Evolutionary conservation across 805 yeast genomes (phyloP).

Genomic region (Candida ficus): DNA sequence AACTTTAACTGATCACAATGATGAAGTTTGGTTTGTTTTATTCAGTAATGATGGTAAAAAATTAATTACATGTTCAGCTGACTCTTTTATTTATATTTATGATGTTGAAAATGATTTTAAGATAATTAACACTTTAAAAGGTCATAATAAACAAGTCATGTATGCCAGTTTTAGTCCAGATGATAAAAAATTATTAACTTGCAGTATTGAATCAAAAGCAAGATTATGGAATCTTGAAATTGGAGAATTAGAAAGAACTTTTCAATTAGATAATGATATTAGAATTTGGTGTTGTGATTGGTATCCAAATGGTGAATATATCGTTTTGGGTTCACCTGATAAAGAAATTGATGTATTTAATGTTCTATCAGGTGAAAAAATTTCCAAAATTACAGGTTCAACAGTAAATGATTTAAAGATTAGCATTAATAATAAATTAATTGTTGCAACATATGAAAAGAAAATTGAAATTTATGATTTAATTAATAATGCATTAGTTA

Average conservation of each 20-base stretch:
- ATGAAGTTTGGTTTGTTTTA: constrained; percentile 81
- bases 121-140: constrained; percentile 33
- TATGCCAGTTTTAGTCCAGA: constrained; percentile 74
- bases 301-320: constrained; percentile 49
- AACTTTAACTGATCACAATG: constrained; percentile 47
- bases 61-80: constrained; percentile 74
- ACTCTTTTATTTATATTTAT: constrained; percentile 58
- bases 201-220: constrained; percentile 67
- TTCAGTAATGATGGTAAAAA: constrained; percentile 75
- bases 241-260: constrained; percentile 26
- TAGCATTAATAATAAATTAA: constrained; percentile 57
- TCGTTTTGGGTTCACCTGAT: constrained; percentile 76
- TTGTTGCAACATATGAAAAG: constrained; percentile 61
- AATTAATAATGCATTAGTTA: constrained; percentile 27
- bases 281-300: constrained; percentile 63
- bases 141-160: constrained; percentile 50
- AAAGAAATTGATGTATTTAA: constrained; percentile 51
- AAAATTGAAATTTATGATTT: constrained; percentile 58
- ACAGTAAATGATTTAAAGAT: constrained; percentile 68
- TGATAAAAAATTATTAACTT: constrained; percentile 59
- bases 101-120: constrained; percentile 48
- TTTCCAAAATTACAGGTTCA: constrained; percentile 29
- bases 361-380: constrained; percentile 24
- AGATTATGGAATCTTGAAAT: constrained; percentile 59
- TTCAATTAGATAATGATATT: constrained; percentile 21